A percentile compares a stretch with the other conserved stretches of the same genome.
Evolutionary conservation across 129 eudicot genomes (phyloP).

Genomic region (Helichrysum umbraculigerum): DNA sequence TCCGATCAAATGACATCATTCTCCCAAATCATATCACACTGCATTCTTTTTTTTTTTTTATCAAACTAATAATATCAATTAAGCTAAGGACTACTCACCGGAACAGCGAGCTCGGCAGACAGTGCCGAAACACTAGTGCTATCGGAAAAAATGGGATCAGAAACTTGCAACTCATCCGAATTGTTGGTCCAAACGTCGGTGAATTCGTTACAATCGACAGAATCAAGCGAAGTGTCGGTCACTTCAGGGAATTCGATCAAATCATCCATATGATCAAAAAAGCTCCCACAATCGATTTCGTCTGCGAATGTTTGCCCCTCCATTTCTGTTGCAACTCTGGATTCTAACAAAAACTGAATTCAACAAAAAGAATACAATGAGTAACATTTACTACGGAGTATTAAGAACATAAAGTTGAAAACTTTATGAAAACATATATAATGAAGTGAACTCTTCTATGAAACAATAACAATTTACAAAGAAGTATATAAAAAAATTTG

Average conservation of each 20-base stretch:
- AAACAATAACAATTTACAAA: not conserved
- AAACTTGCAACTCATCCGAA: constrained; percentile 41
- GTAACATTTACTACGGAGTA: not conserved
- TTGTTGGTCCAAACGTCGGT: constrained; percentile 51
- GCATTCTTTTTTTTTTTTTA: not conserved
- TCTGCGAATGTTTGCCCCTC: constrained; percentile 54
- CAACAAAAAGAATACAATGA: not conserved
- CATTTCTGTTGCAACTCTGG: constrained; percentile 16
- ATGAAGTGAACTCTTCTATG: not conserved
- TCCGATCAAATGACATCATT: not conserved
- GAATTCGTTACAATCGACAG: constrained; percentile 47
- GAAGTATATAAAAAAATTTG: no score
- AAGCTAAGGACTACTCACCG: constrained; percentile 44
- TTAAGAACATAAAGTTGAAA: not conserved
- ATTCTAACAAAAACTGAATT: not conserved
- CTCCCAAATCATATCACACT: not conserved
- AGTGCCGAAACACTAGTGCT: constrained; percentile 36
- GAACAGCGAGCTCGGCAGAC: constrained; percentile 71
- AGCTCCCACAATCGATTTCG: constrained; percentile 69
- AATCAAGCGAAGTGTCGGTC: constrained; percentile 38
- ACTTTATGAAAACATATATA: no score
- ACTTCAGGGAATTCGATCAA: constrained; percentile 71
- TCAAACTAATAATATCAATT: not conserved
- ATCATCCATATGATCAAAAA: constrained; percentile 77
- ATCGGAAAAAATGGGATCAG: constrained; percentile 53